Evolutionary conservation across 148 eudicot species (phyloP), one percentile per base, ranked within the genome.

Genomic region (Dianthus caryophyllus): DNA sequence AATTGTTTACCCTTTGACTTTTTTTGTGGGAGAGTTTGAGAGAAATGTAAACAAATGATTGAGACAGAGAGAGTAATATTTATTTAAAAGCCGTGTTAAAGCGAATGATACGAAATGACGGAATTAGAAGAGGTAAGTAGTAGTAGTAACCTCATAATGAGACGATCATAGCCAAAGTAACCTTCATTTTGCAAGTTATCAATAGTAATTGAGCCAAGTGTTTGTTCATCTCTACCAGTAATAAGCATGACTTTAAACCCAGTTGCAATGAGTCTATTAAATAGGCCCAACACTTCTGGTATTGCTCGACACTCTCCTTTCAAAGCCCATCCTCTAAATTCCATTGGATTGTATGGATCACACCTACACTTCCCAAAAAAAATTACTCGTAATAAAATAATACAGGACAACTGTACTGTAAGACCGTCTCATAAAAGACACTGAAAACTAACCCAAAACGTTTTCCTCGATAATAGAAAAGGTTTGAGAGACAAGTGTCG

Each of bases 401-500:
- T n/a, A n/a, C n/a, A n/a, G n/a, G n/a, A n/a, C n/a, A n/a, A n/a
- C n/a, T n/a, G n/a, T n/a, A n/a, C n/a, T n/a, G n/a, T n/a, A n/a
- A n/a, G n/a, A n/a, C n/a, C n/a, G n/a, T n/a, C n/a, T n/a, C n/a
- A n/a, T n/a, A n/a, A n/a, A n/a, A n/a, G n/a, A n/a, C n/a, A n/a
- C n/a, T n/a, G n/a, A n/a, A 41, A 5, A 51, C 63, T 24, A 72
- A 89, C 96, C 96, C 96, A n/a, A 78, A 90, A 18, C 84, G 82
- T 67, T 75, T 85, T 21, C 61, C 73, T 22, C 68, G 75, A 59
- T 88, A 88, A 53, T 87, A 90, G 9, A 76, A 16, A 50, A 90
- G 68, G 63, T 90, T 90, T 31, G 97, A 90, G 50, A 90, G 71
- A 70, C 97, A 90, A 48, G 97, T 87, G 31, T 90, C 97, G 43